These are phyloP conservation scores for Fereydounia khargensis DNA, from an alignment of 1,284 basidiomycete genomes.

Conservation along the genomic window DNA sequence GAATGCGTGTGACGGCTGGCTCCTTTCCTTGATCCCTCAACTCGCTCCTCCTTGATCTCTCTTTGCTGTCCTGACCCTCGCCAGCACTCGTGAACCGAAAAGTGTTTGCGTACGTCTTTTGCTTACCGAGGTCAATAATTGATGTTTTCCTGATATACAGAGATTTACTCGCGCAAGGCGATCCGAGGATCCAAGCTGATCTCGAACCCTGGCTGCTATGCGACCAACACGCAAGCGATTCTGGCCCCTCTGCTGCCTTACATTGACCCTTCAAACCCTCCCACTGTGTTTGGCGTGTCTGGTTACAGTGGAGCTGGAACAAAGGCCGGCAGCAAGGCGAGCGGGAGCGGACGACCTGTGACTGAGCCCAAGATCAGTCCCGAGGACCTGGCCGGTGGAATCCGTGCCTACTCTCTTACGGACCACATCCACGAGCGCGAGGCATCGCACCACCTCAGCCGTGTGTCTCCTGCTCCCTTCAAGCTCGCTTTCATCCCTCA, in stretches of 20 bases:
- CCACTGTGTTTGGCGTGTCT: conserved; percentile 87
- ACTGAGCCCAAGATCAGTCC: conserved; percentile 79
- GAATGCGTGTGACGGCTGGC: background rate
- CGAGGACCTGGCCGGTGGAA: conserved; percentile 71
- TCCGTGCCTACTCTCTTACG: conserved; percentile 84
- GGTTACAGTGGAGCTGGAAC: conserved; percentile 96
- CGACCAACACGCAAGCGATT: conserved; percentile 87
- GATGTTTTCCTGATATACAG: conserved; percentile 63
- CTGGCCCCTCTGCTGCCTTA: conserved; percentile 81
- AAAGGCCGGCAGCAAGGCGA: conserved; percentile 60
- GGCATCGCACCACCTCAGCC: conserved; percentile 76
- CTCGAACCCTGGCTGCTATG: conserved; percentile 96
- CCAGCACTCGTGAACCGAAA: too few relatives aligned
- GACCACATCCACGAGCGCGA: conserved; percentile 99
- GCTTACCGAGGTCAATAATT: too few relatives aligned
- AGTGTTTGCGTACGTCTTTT: too few relatives aligned
- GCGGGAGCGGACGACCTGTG: conserved; percentile 20
- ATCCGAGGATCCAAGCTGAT: conserved; percentile 76
- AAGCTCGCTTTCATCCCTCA: conserved; percentile 81
- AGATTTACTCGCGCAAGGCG: conserved; percentile 77
- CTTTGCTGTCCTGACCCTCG: too few relatives aligned
- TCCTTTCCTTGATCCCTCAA: too few relatives aligned
- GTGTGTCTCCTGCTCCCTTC: conserved; percentile 61
- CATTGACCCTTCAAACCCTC: conserved; percentile 67
- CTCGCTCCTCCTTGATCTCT: too few relatives aligned